Evolutionary conservation across 306 rosid genomes (phyloP).

Genomic region (Begonia loranthoides): DNA sequence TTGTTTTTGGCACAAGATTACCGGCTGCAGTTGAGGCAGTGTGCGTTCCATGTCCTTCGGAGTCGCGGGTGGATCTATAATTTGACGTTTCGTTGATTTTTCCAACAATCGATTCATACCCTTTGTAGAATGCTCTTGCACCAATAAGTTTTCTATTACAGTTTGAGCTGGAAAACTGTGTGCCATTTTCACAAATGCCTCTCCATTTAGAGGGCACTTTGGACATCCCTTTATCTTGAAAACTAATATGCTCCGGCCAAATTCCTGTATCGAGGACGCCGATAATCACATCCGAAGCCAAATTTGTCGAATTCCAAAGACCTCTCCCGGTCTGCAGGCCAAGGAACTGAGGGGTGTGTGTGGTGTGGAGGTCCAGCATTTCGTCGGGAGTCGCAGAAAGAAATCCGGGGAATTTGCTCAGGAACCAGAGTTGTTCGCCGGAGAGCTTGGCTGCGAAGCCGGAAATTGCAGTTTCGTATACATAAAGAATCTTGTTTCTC

Average conservation of each 20-base stretch:
- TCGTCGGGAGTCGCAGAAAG: constrained; percentile 45
- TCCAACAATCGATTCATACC: constrained; percentile 39
- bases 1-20: constrained; percentile 24
- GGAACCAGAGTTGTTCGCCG: constrained; percentile 23
- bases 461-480: constrained; percentile 37
- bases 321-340: constrained; percentile 34
- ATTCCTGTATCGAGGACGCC: constrained; percentile 58
- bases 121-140: constrained; percentile 41
- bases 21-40: constrained; percentile 75
- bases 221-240: constrained; percentile 33
- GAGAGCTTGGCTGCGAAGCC: constrained; percentile 57
- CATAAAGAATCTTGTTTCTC: constrained; percentile 32
- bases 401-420: constrained; percentile 37
- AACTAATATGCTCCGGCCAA: constrained; percentile 72
- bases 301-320: constrained; percentile 38
- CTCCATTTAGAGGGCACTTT: constrained; percentile 44
- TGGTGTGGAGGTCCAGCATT: constrained; percentile 44
- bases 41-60: constrained; percentile 64
- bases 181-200: constrained; percentile 49
- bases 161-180: constrained; percentile 32
- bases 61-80: constrained; percentile 46
- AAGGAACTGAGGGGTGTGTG: constrained; percentile 44
- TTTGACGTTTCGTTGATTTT: constrained; percentile 30
- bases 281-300: constrained; percentile 46
- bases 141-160: constrained; percentile 72